These are phyloP conservation scores for Globisporangium apiculatum DNA, from an alignment of 352 stramenopile species.

Conservation along the genomic window DNA sequence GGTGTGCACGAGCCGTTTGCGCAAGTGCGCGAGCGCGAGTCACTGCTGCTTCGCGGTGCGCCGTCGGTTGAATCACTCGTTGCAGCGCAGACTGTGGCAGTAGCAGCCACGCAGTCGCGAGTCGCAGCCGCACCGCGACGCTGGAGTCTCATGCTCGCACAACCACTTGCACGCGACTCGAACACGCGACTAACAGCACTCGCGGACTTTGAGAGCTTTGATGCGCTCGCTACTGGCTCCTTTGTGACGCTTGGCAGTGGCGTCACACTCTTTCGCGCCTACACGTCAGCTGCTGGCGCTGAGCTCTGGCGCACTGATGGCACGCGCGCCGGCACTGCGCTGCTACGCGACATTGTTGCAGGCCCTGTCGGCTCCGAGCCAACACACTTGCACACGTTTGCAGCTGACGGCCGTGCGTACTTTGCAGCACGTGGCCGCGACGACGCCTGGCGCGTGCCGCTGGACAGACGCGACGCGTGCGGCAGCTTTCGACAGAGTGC, in stretches of 20 bases:
- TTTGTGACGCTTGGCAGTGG: constrained; percentile 9
- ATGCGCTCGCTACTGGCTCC: constrained; percentile 14
- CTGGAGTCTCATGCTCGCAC: constrained; percentile 20
- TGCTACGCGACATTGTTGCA: constrained; percentile 62
- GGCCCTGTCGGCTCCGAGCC: constrained; percentile 25
- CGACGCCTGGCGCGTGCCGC: constrained; percentile 42
- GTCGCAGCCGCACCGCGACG: constrained; percentile 1
- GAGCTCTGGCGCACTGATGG: constrained; percentile 85
- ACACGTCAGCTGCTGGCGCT: constrained; percentile 10
- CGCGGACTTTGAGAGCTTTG: constrained; percentile 8
- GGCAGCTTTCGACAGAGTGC: constrained; percentile 55
- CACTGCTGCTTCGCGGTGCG: constrained; percentile 34
- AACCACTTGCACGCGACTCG: constrained; percentile 18
- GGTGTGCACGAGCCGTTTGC: constrained; percentile 24
- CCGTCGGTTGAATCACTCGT: constrained; percentile 6
- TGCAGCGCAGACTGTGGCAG: background rate
- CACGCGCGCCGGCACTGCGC: constrained; percentile 39
- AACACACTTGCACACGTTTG: constrained; percentile 37
- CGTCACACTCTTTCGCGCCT: constrained; percentile 29
- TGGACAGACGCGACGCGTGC: constrained; percentile 51
- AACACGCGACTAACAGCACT: constrained; percentile 16
- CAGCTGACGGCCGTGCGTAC: constrained; percentile 59
- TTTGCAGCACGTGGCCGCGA: constrained; percentile 75
- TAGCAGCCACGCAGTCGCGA: background rate
- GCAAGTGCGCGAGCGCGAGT: constrained; percentile 29